A percentile compares a stretch with the other conserved stretches of the same genome.
Evolutionary conservation across 768 basidiomycete species (phyloP).

Genomic region (Ramaria rubella): DNA sequence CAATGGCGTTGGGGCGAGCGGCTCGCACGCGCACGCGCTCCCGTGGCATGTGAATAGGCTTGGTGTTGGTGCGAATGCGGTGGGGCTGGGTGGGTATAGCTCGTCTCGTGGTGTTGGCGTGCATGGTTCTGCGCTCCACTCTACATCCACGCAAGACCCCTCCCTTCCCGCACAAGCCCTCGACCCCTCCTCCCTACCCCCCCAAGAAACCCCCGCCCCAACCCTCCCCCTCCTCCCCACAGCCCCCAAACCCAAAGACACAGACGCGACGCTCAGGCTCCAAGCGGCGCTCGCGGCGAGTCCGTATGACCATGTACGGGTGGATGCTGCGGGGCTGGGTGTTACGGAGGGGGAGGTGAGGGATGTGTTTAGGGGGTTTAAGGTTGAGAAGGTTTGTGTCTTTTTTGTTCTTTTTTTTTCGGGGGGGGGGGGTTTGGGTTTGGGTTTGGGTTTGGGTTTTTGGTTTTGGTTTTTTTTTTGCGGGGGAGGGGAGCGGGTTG

Average conservation of each 20-base stretch:
- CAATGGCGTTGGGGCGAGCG: background rate
- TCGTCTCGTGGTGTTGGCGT: no score
- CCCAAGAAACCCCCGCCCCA: background rate
- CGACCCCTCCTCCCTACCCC: background rate
- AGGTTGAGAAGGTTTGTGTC: constrained; percentile 60
- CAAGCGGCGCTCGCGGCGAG: constrained; percentile 51
- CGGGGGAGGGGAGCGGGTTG: no score
- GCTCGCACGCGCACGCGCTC: background rate
- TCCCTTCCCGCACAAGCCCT: no score
- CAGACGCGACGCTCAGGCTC: constrained; percentile 23
- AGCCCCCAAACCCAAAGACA: background rate
- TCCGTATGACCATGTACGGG: constrained; percentile 57
- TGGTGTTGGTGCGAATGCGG: background rate
- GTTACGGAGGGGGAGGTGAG: constrained; percentile 63
- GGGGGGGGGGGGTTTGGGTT: no score
- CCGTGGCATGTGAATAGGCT: background rate
- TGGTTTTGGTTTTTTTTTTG: no score
- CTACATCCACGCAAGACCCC: no score
- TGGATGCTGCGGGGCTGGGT: constrained; percentile 41
- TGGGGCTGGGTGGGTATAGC: background rate
- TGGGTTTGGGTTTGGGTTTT: no score
- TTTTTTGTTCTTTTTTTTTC: no score
- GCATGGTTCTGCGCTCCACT: no score
- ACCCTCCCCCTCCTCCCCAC: background rate
- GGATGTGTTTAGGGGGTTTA: constrained; percentile 62